phyloP scores from a whole-genome alignment of 176 grass and related monocot species.

The Aechmea fasciata region DNA sequence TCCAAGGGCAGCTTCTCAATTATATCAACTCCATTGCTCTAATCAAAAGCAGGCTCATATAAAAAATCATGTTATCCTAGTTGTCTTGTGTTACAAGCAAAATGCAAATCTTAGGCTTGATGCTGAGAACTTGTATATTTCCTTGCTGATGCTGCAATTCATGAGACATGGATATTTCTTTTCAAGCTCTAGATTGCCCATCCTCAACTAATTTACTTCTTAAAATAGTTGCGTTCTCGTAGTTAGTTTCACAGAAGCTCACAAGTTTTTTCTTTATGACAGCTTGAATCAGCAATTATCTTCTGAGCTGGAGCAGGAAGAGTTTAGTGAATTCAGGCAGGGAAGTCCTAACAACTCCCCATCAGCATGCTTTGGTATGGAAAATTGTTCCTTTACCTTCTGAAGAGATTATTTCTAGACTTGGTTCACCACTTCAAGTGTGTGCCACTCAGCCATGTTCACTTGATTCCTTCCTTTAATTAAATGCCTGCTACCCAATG shows the following conservation, averaged over 20 bases:
- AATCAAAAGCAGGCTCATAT: too few relatives aligned
- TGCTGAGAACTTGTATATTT: too few relatives aligned
- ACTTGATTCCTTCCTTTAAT: not conserved
- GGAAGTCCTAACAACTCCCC: slow-evolving; percentile 58
- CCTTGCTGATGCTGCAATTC: too few relatives aligned
- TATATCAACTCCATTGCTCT: too few relatives aligned
- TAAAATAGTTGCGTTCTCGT: not conserved
- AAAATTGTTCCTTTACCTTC: slow-evolving; percentile 4
- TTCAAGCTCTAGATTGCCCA: not conserved
- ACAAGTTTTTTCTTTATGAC: slow-evolving; percentile 1
- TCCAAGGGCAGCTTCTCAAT: too few relatives aligned
- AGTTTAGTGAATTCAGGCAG: slow-evolving; percentile 38
- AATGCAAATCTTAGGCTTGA: too few relatives aligned
- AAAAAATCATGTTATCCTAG: too few relatives aligned
- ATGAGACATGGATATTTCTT: too few relatives aligned
- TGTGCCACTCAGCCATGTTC: slow-evolving; percentile 3
- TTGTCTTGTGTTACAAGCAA: too few relatives aligned
- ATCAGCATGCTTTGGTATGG: slow-evolving; percentile 47
- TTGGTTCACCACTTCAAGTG: slow-evolving; percentile 17
- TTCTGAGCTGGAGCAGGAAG: slow-evolving; percentile 52
- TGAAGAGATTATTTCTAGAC: slow-evolving; percentile 14
- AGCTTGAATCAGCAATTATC: slow-evolving; percentile 59
- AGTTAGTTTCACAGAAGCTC: not conserved
- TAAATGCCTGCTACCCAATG: too few relatives aligned
- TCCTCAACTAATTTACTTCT: not conserved